Base-by-base conservation (phyloP, 2,329 filamentous ascomycete genomes). In the Verticillium nonalfalfae region DNA sequence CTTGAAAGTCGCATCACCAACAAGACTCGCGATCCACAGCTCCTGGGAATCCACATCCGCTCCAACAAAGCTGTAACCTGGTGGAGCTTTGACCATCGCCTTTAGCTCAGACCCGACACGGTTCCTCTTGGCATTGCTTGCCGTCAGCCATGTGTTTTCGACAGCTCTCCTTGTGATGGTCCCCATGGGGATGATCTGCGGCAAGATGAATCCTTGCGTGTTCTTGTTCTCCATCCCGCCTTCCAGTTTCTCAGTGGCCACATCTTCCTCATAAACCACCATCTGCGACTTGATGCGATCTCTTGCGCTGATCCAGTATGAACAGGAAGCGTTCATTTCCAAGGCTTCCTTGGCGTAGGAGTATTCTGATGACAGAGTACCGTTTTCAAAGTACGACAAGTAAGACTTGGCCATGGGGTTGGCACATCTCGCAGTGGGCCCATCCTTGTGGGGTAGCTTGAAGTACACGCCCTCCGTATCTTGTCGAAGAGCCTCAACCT, bases 311-410 rank as follows among this genome's bases (percentile, higher is more conserved):
- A 99, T 98, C 95, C 96, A 99, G 75, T 99, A 99, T 0, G 94
- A 98, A 72, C 96, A 99, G 0, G 93, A 97, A 0, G 95, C 93
- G 68, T 99, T 99, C 95, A 99, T 99, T 68, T 98, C 90, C 54
- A 99, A 79, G 0, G 96, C 95, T 73, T 97, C 93, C 71, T 96
- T 98, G 0, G 95, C 95, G 69, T 97, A 94, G 0, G 87, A 73
- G 69, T 90, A 98, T 73, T 97, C 90, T 0, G 94, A 98, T 0
- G 91, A 91, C 3, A 99, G 78, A 0, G 84, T 91, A 0, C 93
- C 94, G 39, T 90, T 90, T 69, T 99, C 95, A 69, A 99, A 98
- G 72, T 96, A 97, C 59, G 87, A 75, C 61, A 97, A 79, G 68
- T 98, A 99, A 11, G 90, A 85, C 75, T 99, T 99, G 7, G 95